Percentiles rank a stretch among this genome's conserved stretches.
phyloP scores from a whole-genome alignment of 306 rosid genomes.

The Prosopis cineraria region DNA sequence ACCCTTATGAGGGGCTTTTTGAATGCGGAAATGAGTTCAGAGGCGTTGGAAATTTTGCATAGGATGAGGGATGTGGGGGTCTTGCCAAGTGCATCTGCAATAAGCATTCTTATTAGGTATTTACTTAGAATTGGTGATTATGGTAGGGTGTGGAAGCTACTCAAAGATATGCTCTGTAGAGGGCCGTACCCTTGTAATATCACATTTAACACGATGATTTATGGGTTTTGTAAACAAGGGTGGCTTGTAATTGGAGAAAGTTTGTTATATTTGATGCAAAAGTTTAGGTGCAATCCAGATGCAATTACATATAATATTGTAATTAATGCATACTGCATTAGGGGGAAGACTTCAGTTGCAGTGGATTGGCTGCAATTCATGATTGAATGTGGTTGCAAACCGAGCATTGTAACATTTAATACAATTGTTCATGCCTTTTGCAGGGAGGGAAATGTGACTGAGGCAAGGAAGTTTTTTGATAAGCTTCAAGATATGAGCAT shows the following conservation, averaged over 20 bases:
- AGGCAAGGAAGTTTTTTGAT: slow-evolving; percentile 61
- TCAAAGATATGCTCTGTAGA: slow-evolving; percentile 46
- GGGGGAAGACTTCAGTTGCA: slow-evolving; percentile 57
- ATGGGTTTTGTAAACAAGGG: slow-evolving; percentile 70
- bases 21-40: slow-evolving; percentile 56
- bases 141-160: slow-evolving; percentile 74
- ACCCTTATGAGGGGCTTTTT: slow-evolving; percentile 63
- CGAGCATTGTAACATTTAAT: slow-evolving; percentile 51
- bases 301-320: slow-evolving; percentile 56
- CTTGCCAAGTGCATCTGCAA: slow-evolving; percentile 52
- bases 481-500: slow-evolving; percentile 47
- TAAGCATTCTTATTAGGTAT: slow-evolving; percentile 46
- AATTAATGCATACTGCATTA: slow-evolving; percentile 51
- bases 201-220: slow-evolving; percentile 49
- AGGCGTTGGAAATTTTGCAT: slow-evolving; percentile 58
- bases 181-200: slow-evolving; percentile 58
- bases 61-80: slow-evolving; percentile 64
- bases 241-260: slow-evolving; percentile 53
- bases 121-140: slow-evolving; percentile 71
- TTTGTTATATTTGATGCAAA: slow-evolving; percentile 65
- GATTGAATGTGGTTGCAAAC: slow-evolving; percentile 55
- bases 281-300: slow-evolving; percentile 56
- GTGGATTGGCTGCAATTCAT: slow-evolving; percentile 55
- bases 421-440: slow-evolving; percentile 64
- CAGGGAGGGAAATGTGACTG: slow-evolving; percentile 67